These are phyloP conservation scores for Candida nitratophila DNA, from an alignment of 805 yeast species.

Conservation along the genomic window DNA sequence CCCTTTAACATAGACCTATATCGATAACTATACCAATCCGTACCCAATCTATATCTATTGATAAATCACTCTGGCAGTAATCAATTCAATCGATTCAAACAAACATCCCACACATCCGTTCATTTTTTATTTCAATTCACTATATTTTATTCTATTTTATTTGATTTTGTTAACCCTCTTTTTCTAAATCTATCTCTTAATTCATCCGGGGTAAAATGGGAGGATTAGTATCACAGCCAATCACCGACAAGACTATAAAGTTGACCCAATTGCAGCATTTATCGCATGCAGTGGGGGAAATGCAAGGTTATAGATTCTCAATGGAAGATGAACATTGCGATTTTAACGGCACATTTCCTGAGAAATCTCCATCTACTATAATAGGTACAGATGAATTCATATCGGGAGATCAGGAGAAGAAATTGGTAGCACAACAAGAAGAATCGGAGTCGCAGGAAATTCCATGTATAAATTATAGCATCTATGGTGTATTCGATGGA, in stretches of 20 bases:
- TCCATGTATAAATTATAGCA: conserved; percentile 17
- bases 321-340: conserved; percentile 75
- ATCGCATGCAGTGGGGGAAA: conserved; percentile 60
- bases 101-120: too few species aligned
- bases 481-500: conserved; percentile 76
- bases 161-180: too few species aligned
- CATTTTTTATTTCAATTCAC: too few species aligned
- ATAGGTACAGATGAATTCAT: conserved; percentile 20
- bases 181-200: too few species aligned
- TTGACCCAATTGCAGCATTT: conserved; percentile 36
- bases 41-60: too few species aligned
- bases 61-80: neutral
- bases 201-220: too few species aligned
- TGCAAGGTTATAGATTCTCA: conserved; percentile 70
- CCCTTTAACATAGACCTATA: too few species aligned
- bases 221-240: conserved; percentile 66
- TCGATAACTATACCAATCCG: too few species aligned
- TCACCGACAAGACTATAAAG: conserved; percentile 58
- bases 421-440: neutral
- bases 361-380: conserved; percentile 22
- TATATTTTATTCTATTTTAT: too few species aligned
- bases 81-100: too few species aligned
- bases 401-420: conserved; percentile 17
- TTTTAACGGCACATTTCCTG: conserved; percentile 26
- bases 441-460: too few species aligned